Evolutionary conservation across 495 filamentous ascomycete genomes (phyloP).

Genomic region (Bombardia bombarda): DNA sequence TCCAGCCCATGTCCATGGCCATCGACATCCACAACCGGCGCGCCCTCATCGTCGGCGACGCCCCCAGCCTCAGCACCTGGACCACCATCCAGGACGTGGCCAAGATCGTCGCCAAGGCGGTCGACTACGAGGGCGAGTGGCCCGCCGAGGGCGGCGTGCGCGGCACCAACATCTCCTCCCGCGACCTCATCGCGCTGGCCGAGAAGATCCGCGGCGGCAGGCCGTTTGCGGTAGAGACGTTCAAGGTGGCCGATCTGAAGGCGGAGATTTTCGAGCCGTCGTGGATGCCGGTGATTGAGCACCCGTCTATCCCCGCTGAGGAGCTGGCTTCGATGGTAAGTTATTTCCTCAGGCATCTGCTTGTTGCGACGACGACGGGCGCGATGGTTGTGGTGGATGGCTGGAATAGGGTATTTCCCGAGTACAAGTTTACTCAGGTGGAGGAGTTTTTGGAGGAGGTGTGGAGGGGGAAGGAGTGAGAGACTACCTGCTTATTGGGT

Average conservation of each 20-base stretch:
- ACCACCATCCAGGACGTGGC: constrained; percentile 43
- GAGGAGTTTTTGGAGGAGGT: constrained; percentile 40
- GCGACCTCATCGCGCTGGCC: constrained; percentile 36
- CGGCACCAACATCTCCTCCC: constrained; percentile 35
- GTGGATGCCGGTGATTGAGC: constrained; percentile 33
- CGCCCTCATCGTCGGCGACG: constrained; percentile 41
- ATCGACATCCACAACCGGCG: constrained; percentile 43
- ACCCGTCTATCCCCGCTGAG: constrained; percentile 36
- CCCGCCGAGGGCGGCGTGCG: constrained; percentile 45
- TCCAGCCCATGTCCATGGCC: constrained; percentile 28
- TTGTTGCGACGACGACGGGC: constrained; percentile 31
- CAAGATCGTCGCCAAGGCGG: constrained; percentile 38
- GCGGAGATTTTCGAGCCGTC: constrained; percentile 35
- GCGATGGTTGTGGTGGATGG: constrained; percentile 40
- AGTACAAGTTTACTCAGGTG: constrained; percentile 39
- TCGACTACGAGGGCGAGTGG: constrained; percentile 51
- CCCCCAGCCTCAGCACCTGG: constrained; percentile 36
- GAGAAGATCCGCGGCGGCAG: constrained; percentile 42
- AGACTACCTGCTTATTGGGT: too few species aligned
- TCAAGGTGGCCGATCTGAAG: constrained; percentile 39
- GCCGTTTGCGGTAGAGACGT: constrained; percentile 35
- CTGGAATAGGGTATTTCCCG: constrained; percentile 45
- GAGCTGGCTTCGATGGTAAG: constrained; percentile 26
- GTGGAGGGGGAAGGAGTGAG: constrained; percentile 34
- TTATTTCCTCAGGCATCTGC: constrained; percentile 26